Evolutionary conservation across 345 rosid genomes (phyloP), one percentile per base, ranked within the genome.

Genomic region (Bruguiera parviflora): DNA sequence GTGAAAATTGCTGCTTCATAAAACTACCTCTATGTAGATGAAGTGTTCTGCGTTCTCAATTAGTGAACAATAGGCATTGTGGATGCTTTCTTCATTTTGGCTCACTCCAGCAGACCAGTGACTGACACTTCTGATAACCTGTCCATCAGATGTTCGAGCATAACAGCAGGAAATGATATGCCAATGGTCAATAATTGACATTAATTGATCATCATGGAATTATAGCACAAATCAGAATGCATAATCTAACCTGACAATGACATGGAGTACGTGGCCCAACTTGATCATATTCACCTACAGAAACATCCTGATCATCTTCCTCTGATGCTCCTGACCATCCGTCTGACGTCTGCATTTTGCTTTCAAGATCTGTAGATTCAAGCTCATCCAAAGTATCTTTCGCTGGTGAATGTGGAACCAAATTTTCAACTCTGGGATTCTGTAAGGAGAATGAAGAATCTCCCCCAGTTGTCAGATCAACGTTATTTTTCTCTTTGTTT

Each of bases 41-140:
- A 88, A 94, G 78, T 91, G 92, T 71, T 91, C 83, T 39, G 98
- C 97, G 24, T 80, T 83, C 68, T 94, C 83, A 59, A 94, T 91
- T 63, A 91, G 86, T 15, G 94, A 80, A 69, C 95, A 87, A 27
- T 87, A 91, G 49, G 98, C 91, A 68, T 56, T 81, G 68, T 94
- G 98, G 73, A 89, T 94, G 80, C 98, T 94, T 60, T 91, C 96
- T 86, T 94, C 98, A 11, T 87, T 80, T 68, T 84, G 96, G 70
- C 89, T 86, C 20, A 89, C 85, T 70, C 98, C 98, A 7, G 89
- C 92, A 2, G 98, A 94, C 98, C 98, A 94, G 65, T 87, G 96
- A 75, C 95, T 80, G 58, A 84, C 95, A 73, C 98, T 94, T 87
- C 98, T 84, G 68, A 91, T 81, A 61, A 89, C 73, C 93, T 88